Conservation (phyloP, 148 eudicot species). For the Polygonum maritimum region DNA sequence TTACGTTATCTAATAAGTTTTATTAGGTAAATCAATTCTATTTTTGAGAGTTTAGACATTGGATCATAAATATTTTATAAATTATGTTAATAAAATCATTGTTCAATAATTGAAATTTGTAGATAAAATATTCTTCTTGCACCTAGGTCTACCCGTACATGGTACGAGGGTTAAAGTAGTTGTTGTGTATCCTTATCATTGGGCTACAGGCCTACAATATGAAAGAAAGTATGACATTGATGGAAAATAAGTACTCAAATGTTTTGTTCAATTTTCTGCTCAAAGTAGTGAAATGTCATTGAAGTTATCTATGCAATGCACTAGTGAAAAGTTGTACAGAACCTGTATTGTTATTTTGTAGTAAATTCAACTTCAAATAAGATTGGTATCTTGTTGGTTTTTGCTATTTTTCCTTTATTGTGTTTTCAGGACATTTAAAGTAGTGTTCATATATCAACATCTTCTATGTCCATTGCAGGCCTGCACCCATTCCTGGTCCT, state of each 20-base stretch:
- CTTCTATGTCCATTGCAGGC: conserved; percentile 30
- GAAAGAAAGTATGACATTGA: not conserved
- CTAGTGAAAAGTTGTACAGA: not conserved
- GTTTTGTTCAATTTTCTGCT: not conserved
- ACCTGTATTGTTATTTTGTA: not conserved
- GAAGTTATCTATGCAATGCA: not conserved
- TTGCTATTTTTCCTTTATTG: not conserved
- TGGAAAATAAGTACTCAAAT: not conserved
- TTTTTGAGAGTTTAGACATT: too few relatives aligned
- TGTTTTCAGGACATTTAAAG: not conserved
- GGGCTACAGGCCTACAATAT: not conserved
- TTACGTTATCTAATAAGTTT: too few relatives aligned
- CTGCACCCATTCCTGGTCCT: conserved; percentile 83
- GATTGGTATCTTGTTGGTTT: not conserved
- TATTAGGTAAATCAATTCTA: too few relatives aligned
- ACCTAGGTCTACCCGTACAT: too few relatives aligned
- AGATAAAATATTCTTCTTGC: too few relatives aligned
- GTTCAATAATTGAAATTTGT: too few relatives aligned
- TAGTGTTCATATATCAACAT: not conserved
- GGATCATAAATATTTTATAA: too few relatives aligned
- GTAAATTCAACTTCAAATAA: not conserved
- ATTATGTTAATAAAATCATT: too few relatives aligned
- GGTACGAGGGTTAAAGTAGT: too few relatives aligned
- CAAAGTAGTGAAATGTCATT: not conserved
- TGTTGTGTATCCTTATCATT: not conserved